A percentile compares a stretch with the other conserved stretches of the same genome.
Conservation (phyloP, 352 stramenopile genomes). For the Globisporangium polare region DNA sequence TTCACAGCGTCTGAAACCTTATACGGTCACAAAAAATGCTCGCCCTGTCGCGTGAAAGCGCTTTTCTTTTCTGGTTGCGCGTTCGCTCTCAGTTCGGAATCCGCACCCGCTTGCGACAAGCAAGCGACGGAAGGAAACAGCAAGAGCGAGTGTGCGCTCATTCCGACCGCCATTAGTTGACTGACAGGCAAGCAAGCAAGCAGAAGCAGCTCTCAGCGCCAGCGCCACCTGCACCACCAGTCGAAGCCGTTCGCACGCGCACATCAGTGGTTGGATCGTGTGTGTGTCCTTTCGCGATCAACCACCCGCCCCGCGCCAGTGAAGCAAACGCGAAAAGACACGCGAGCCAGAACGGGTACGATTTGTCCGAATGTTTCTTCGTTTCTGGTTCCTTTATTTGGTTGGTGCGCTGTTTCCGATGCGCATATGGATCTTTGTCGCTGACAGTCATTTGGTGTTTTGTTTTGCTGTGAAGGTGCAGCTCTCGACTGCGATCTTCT, state of each 20-base stretch:
- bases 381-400: not conserved
- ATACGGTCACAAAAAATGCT: not conserved
- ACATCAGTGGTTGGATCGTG: not conserved
- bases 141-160: not conserved
- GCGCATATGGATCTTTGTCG: not conserved
- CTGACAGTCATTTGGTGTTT: not conserved
- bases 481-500: not conserved
- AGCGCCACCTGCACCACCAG: not conserved
- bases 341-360: constrained; percentile 3
- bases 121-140: not conserved
- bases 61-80: not conserved
- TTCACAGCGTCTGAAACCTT: not conserved
- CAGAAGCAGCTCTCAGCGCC: not conserved
- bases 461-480: not conserved
- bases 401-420: constrained; percentile 2
- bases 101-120: constrained; percentile 8
- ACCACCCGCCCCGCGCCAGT: no score
- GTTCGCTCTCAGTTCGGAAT: constrained; percentile 7
- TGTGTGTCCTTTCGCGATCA: constrained; percentile 1
- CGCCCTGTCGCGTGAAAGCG: constrained; percentile 3
- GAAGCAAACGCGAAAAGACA: constrained; percentile 3
- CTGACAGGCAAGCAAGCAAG: not conserved
- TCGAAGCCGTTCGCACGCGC: not conserved
- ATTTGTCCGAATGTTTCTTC: not conserved
- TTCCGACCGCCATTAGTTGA: not conserved